phyloP scores from a whole-genome alignment of 2,329 filamentous ascomycete species.

The Cladosporium velox region DNA sequence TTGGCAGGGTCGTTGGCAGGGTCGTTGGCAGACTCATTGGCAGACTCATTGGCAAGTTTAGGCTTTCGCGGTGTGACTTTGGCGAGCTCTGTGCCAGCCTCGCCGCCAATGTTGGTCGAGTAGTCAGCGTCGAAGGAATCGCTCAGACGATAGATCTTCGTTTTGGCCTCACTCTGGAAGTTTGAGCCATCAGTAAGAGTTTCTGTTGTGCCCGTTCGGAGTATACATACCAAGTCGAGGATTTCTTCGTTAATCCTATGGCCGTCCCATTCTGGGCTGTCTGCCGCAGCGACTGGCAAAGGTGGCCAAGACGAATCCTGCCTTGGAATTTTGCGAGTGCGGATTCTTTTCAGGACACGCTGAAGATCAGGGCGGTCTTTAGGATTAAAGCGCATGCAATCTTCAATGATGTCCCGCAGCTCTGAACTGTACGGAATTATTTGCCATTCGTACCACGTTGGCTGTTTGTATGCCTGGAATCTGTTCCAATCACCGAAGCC shows the following conservation, averaged over 20 bases:
- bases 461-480: neutral
- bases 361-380: neutral
- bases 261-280: neutral
- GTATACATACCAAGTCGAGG: neutral
- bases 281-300: no score
- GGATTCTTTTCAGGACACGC: neutral
- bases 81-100: neutral
- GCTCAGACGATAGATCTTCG: neutral
- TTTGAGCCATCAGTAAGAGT: neutral
- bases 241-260: neutral
- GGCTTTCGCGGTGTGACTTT: neutral
- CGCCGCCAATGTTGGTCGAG: neutral
- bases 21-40: no score
- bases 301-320: no score
- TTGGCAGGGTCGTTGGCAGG: neutral
- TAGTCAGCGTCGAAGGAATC: neutral
- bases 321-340: neutral
- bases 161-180: neutral
- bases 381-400: neutral
- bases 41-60: neutral
- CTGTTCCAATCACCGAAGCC: neutral
- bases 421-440: neutral
- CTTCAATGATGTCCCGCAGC: neutral
- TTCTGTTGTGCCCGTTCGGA: neutral
- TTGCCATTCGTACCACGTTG: no score